These are phyloP conservation scores for Rhodotorula sp. DNA, from an alignment of 1,284 basidiomycete species.

Conservation along the genomic window DNA sequence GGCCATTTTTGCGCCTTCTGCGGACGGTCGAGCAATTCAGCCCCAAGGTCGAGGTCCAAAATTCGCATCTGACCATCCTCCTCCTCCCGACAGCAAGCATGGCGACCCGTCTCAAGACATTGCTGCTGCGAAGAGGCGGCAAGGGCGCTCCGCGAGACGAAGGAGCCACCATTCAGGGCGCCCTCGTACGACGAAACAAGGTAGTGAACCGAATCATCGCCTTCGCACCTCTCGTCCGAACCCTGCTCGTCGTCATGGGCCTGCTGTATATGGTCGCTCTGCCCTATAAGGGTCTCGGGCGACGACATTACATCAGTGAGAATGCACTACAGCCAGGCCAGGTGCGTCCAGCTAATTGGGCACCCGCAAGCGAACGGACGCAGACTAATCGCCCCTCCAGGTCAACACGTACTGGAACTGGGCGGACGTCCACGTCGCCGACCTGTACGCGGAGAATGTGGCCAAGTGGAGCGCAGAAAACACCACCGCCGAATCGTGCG, in stretches of 20 bases:
- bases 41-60: too few relatives aligned
- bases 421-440: slow-evolving; percentile 79
- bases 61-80: not conserved
- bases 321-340: slow-evolving; percentile 88
- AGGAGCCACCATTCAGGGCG: not conserved
- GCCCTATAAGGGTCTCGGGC: slow-evolving; percentile 55
- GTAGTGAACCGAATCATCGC: slow-evolving; percentile 3
- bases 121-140: not conserved
- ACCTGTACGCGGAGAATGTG: slow-evolving; percentile 67
- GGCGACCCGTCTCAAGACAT: not conserved
- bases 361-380: not conserved
- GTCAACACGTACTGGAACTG: slow-evolving; percentile 85
- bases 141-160: not conserved
- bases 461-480: slow-evolving; percentile 59
- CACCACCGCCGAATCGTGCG: slow-evolving; percentile 66
- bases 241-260: slow-evolving; percentile 38
- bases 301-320: slow-evolving; percentile 79
- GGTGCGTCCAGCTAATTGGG: slow-evolving; percentile 52
- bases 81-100: not conserved
- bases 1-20: too few relatives aligned
- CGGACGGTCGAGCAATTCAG: too few relatives aligned
- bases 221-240: slow-evolving; percentile 20
- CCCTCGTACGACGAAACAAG: slow-evolving; percentile 20
- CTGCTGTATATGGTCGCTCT: slow-evolving; percentile 37
- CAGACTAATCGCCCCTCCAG: slow-evolving; percentile 51